Evolutionary conservation across 768 basidiomycete species (phyloP), one percentile per base, ranked within the genome.

Genomic region (Agaricus blazei): DNA sequence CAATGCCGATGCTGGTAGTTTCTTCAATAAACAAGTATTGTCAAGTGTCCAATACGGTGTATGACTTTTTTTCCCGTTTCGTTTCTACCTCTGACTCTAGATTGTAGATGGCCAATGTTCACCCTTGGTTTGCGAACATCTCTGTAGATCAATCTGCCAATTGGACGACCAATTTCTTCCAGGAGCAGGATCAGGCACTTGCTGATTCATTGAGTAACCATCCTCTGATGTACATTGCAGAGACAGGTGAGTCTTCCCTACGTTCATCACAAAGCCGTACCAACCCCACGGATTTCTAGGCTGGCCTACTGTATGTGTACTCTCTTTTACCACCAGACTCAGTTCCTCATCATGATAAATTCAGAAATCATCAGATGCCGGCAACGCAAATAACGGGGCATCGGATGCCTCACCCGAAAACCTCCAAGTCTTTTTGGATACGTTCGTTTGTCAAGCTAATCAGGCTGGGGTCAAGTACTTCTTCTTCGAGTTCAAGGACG

Each of bases 111-210:
- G 81, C 91, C 5, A 96, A 97, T 59, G 91, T 93, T 6, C 93
- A 96, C 64, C 85, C 93, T 3, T 94, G 91, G 92, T 98, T 97
- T 66, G 95, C 88, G n/a, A 84, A 87, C 61, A 79, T 87, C 26
- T 76, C 80, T 7, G 82, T 86, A 26, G 67, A 81, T 4, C 62
- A 79, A 3, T 85, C 88, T 0, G 90, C 94, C 0, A 79, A 61
- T 5, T 99, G 96, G 96, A 94, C 92, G 0, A 73, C 73, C 15
- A 61, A 78, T 0, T 98, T 91, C 75, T 97, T 94, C 76, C 63
- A 85, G 57, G 65, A 75, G 9, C 78, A 70, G n/a, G 78, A 95
- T 64, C 78, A 91, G 4, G 69, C 61, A 6, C 65, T 72, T n/a
- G 88, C 92, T 0, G 59, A 70, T 8, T 51, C 59, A 0, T 73